Evolutionary conservation across 2,329 filamentous ascomycete genomes (phyloP).

Genomic region (Trichoderma hamatum): DNA sequence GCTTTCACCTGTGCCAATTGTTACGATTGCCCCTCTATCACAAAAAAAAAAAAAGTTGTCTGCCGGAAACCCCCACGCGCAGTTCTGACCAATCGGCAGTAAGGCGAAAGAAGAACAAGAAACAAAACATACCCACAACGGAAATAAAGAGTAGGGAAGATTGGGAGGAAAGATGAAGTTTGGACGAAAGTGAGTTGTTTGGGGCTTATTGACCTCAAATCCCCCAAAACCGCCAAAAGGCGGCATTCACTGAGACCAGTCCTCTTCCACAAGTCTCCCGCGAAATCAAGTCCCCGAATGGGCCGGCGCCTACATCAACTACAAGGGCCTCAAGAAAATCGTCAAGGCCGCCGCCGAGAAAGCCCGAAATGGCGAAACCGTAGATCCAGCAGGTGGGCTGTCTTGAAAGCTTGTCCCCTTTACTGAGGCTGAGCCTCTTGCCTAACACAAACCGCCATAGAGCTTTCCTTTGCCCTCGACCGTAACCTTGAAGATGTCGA

Average conservation of each 20-base stretch:
- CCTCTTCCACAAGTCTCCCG: slow-evolving; percentile 57
- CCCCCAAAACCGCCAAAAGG: slow-evolving; percentile 11
- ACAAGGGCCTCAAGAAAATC: slow-evolving; percentile 91
- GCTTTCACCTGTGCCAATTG: neutral
- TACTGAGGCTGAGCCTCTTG: slow-evolving; percentile 30
- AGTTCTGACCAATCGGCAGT: slow-evolving; percentile 21
- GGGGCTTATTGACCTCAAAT: neutral
- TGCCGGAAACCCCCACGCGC: slow-evolving; percentile 14
- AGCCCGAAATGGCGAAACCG: slow-evolving; percentile 68
- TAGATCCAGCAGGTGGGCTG: slow-evolving; percentile 86
- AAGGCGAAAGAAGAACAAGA: neutral
- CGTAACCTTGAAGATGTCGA: slow-evolving; percentile 97
- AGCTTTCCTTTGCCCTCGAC: slow-evolving; percentile 95
- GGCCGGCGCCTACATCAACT: slow-evolving; percentile 83
- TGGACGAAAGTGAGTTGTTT: slow-evolving; percentile 58
- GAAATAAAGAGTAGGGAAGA: neutral
- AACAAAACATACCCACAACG: neutral
- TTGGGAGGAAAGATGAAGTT: slow-evolving; percentile 57
- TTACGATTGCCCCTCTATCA: slow-evolving; percentile 5
- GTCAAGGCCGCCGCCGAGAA: slow-evolving; percentile 78
- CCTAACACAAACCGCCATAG: slow-evolving; percentile 55
- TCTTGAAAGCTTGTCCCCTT: slow-evolving; percentile 31
- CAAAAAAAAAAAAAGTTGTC: neutral
- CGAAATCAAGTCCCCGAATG: slow-evolving; percentile 87
- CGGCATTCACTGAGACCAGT: slow-evolving; percentile 29